Evolutionary conservation across 257 asterid species (phyloP), one percentile per base, ranked within the genome.

Genomic region (Jacaranda copaia): DNA sequence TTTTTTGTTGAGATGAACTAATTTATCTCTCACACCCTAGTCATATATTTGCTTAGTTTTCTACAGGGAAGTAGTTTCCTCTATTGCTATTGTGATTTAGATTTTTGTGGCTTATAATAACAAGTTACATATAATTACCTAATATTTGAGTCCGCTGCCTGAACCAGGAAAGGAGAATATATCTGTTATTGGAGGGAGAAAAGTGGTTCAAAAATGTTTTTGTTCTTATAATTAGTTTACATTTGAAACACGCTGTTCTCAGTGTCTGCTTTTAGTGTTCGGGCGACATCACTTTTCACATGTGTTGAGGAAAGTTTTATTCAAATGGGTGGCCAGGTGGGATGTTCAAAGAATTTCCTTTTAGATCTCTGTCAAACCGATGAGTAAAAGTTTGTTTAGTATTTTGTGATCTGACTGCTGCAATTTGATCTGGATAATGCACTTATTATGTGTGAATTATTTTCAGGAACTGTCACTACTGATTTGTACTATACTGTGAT

Each of bases 111-210:
- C 61, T 8, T 63, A 63, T 64, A 4, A 3, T 8, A 57, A 25
- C 48, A 39, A 52, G 18, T 36, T 45, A 6, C 13, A 18, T 69
- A 55, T 35, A 10, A 35, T 39, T 45, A 46, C 15, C 3, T 46
- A 64, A 42, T 42, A 52, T 18, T 62, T 4, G 36, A 56, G 15
- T 69, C 68, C 11, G 68, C 66, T 75, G 42, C 84, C 49, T 56
- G 60, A 51, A 76, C 46, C 52, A 13, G 61, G 25, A 59, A 43
- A 15, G 10, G 70, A 32, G 62, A 45, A 14, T 15, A 51, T 74
- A 39, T 19, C 64, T 40, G 40, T 42, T 14, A 43, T 66, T 8
- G 25, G 65, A 36, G 16, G n/a, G 53, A 4, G 36, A 62, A 63
- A 20, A 46, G 58, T 72, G 49, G 38, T 13, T 25, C 46, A 25